These are phyloP conservation scores for Ceratocystis alfenasii DNA, from an alignment of 2,329 filamentous ascomycete genomes.

Conservation along the genomic window DNA sequence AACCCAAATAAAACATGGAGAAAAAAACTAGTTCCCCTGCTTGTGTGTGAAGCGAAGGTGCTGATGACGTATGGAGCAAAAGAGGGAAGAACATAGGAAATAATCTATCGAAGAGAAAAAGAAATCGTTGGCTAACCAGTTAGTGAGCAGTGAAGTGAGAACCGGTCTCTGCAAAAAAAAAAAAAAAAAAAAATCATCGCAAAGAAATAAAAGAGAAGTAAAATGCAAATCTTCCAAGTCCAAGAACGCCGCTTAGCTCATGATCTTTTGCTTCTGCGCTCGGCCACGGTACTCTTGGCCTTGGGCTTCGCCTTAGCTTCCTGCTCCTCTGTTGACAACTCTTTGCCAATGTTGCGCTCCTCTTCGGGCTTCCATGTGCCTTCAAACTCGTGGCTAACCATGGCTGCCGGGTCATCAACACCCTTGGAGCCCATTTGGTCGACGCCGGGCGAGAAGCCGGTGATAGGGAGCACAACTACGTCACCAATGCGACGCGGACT, in stretches of 20 bases:
- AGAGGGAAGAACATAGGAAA: not conserved
- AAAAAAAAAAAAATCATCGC: not conserved
- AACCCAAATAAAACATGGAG: no score
- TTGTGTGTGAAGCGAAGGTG: no score
- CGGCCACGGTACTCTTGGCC: not conserved
- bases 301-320: not conserved
- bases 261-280: slow-evolving; percentile 9
- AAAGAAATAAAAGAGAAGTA: not conserved
- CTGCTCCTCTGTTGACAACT: not conserved
- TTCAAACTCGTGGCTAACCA: slow-evolving; percentile 94
- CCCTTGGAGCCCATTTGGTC: slow-evolving; percentile 85
- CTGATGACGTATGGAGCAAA: not conserved
- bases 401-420: slow-evolving; percentile 85
- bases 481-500: slow-evolving; percentile 79
- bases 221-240: not conserved
- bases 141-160: not conserved
- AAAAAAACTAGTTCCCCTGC: no score
- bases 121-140: not conserved
- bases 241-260: slow-evolving; percentile 4
- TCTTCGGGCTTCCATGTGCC: slow-evolving; percentile 75
- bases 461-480: slow-evolving; percentile 87
- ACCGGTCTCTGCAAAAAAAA: not conserved
- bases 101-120: slow-evolving; percentile 17
- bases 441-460: slow-evolving; percentile 91
- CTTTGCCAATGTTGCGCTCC: slow-evolving; percentile 55